These are phyloP conservation scores for Alternaria arbusti DNA, from an alignment of 2,329 filamentous ascomycete genomes.

Conservation along the genomic window DNA sequence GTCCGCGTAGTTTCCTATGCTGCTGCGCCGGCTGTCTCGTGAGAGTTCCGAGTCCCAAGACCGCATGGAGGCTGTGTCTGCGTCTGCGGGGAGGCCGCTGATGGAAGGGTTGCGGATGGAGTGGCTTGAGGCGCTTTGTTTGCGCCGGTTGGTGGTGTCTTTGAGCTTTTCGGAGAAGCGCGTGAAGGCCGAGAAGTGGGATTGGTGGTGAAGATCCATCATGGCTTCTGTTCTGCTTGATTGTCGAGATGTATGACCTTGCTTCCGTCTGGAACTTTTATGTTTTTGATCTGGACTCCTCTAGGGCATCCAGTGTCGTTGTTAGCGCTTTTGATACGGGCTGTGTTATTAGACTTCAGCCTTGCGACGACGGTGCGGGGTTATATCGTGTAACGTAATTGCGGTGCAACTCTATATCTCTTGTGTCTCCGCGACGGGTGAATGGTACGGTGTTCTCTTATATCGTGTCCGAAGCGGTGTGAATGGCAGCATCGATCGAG, in stretches of 20 bases:
- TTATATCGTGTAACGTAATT: conserved; percentile 2
- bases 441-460: not conserved
- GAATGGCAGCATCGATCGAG: not conserved
- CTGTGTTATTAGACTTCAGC: conserved; percentile 5
- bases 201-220: conserved; percentile 16
- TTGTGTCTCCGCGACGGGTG: not conserved
- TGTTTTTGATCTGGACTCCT: not conserved
- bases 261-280: not conserved
- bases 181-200: conserved; percentile 18
- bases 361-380: conserved; percentile 2
- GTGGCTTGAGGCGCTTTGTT: conserved; percentile 1
- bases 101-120: conserved; percentile 5
- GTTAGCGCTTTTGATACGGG: not conserved
- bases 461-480: conserved; percentile 2
- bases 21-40: conserved; percentile 15
- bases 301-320: not conserved
- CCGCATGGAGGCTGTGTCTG: not conserved
- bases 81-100: conserved; percentile 2
- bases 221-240: not conserved
- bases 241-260: not conserved
- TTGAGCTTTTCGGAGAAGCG: conserved; percentile 23
- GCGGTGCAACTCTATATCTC: not conserved
- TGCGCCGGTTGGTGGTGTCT: conserved; percentile 20
- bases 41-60: conserved; percentile 2
- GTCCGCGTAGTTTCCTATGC: conserved; percentile 23